phyloP scores from a whole-genome alignment of 495 filamentous ascomycete species.

The Penicillium tannophilum region DNA sequence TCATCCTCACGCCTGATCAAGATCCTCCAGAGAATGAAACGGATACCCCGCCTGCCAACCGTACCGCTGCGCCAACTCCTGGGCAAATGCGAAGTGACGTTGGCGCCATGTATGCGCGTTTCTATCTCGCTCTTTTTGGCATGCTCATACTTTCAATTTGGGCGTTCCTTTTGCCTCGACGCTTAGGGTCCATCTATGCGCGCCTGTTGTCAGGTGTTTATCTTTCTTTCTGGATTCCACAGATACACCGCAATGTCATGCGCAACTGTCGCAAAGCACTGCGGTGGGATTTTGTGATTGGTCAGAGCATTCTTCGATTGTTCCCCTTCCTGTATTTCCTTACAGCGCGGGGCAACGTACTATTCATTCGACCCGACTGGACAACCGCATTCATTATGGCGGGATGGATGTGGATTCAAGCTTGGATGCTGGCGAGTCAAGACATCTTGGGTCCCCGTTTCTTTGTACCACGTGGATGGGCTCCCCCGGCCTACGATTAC shows the following conservation, averaged over 20 bases:
- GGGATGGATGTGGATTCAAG: conserved; percentile 92
- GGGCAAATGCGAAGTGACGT: conserved; percentile 57
- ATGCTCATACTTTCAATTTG: conserved; percentile 75
- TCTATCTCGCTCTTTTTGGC: conserved; percentile 70
- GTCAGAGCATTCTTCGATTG: conserved; percentile 75
- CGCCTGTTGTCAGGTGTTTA: conserved; percentile 69
- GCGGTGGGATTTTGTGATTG: conserved; percentile 83
- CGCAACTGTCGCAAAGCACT: conserved; percentile 90
- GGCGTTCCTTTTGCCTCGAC: conserved; percentile 71
- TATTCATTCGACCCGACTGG: conserved; percentile 73
- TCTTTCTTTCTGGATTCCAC: conserved; percentile 88
- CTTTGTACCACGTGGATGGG: conserved; percentile 69
- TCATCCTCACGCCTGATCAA: conserved; percentile 86
- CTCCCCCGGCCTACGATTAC: conserved; percentile 88
- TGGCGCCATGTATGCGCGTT: conserved; percentile 75
- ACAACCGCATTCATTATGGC: conserved; percentile 61
- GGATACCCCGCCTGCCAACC: conserved; percentile 26
- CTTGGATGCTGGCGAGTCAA: conserved; percentile 74
- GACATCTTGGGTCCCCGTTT: conserved; percentile 85
- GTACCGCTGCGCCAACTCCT: conserved; percentile 31
- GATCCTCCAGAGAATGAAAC: conserved; percentile 54
- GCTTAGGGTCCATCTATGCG: conserved; percentile 69
- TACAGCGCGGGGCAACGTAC: conserved; percentile 68
- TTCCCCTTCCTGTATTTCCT: conserved; percentile 84
- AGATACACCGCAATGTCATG: conserved; percentile 86